These are phyloP conservation scores for Aspergillus sojae DNA, from an alignment of 2,329 filamentous ascomycete genomes.

Conservation along the genomic window DNA sequence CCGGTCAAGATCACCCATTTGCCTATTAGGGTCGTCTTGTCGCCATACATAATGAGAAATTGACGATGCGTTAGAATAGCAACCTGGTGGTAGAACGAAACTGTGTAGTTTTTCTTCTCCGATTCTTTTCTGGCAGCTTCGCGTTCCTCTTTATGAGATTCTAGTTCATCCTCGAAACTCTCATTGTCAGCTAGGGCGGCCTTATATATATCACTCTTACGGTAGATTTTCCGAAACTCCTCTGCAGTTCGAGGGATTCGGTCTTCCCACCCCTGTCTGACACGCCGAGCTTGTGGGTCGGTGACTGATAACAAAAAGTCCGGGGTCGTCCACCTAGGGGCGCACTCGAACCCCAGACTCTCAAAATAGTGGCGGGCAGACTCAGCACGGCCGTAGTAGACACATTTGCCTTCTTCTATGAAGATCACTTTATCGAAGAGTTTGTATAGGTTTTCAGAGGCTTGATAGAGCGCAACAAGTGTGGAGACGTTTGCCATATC, in stretches of 20 bases:
- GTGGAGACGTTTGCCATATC: conserved; percentile 83
- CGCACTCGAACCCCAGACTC: conserved; percentile 71
- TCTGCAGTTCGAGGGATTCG: conserved; percentile 43
- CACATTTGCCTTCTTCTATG: conserved; percentile 73
- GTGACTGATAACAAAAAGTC: conserved; percentile 83
- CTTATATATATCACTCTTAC: conserved; percentile 50
- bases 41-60: conserved; percentile 58
- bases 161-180: conserved; percentile 56
- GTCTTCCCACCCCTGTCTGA: conserved; percentile 55
- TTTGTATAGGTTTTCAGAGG: conserved; percentile 77
- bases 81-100: conserved; percentile 55
- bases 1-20: conserved; percentile 55
- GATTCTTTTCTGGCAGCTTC: conserved; percentile 40
- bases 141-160: conserved; percentile 45
- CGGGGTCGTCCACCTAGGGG: conserved; percentile 76
- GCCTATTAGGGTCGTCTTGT: conserved; percentile 52
- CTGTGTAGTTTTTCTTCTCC: conserved; percentile 56
- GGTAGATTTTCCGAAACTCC: conserved; percentile 58
- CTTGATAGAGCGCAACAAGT: conserved; percentile 84
- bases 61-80: conserved; percentile 58
- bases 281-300: conserved; percentile 53
- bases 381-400: conserved; percentile 71
- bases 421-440: conserved; percentile 84
- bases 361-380: conserved; percentile 77
- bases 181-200: conserved; percentile 52